Evolutionary conservation across 495 filamentous ascomycete species (phyloP).

Genomic region (Hypoxylon intermedium): DNA sequence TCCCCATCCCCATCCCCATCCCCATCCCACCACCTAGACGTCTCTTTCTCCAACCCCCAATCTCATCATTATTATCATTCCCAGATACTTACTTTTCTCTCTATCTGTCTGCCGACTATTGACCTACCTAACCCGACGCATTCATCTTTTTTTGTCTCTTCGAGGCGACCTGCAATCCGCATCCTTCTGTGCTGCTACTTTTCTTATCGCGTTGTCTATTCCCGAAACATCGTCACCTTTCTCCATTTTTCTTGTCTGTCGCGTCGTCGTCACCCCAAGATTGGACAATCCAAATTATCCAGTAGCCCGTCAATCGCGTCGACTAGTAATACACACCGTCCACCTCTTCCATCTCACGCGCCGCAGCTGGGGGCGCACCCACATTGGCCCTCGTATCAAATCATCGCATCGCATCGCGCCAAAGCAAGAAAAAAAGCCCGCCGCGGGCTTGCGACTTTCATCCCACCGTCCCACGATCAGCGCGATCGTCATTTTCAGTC

Average conservation of each 20-base stretch:
- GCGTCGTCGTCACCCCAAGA: conserved; percentile 51
- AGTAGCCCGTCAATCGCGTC: conserved; percentile 29
- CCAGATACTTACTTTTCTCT: conserved; percentile 33
- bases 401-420: conserved; percentile 4
- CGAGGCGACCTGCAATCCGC: conserved; percentile 31
- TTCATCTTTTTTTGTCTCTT: conserved; percentile 29
- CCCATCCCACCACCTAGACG: conserved; percentile 22
- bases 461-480: conserved; percentile 48
- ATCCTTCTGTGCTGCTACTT: conserved; percentile 28
- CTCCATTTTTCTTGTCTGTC: conserved; percentile 49
- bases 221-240: conserved; percentile 39
- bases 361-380: conserved; percentile 27
- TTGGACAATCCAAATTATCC: conserved; percentile 34
- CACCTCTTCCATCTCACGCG: conserved; percentile 23
- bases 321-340: conserved; percentile 34
- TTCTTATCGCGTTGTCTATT: conserved; percentile 36
- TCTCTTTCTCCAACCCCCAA: conserved; percentile 33
- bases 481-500: conserved; percentile 49
- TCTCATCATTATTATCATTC: conserved; percentile 31
- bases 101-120: conserved; percentile 43
- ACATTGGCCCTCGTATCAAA: conserved; percentile 1
- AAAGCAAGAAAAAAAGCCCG: conserved; percentile 18
- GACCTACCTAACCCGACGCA: conserved; percentile 52
- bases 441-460: conserved; percentile 31
- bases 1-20: conserved; percentile 29